phyloP scores from a whole-genome alignment of 2,329 filamentous ascomycete species.

The Pestalotiopsis fici region DNA sequence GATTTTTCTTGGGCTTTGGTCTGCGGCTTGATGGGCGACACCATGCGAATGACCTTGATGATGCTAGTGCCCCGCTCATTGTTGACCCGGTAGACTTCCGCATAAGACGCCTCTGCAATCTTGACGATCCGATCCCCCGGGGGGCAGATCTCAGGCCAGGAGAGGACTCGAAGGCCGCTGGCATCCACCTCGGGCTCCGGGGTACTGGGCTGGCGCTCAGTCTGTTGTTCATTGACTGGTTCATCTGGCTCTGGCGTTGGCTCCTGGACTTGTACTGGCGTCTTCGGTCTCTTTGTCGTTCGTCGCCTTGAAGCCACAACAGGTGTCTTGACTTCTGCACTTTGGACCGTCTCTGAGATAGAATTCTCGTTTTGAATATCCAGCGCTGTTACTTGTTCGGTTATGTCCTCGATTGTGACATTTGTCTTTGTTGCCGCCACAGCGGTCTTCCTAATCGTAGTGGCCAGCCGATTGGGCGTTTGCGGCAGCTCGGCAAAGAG shows the following conservation, averaged over 20 bases:
- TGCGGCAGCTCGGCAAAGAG: constrained; percentile 54
- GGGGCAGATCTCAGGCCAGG: constrained; percentile 61
- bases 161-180: constrained; percentile 41
- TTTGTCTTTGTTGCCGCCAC: constrained; percentile 18
- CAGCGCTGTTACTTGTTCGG: constrained; percentile 29
- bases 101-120: constrained; percentile 68
- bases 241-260: constrained; percentile 12
- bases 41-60: constrained; percentile 64
- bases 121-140: constrained; percentile 56
- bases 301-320: neutral
- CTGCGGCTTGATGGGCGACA: constrained; percentile 58
- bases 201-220: constrained; percentile 6
- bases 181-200: constrained; percentile 14
- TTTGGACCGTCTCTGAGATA: neutral
- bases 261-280: constrained; percentile 12
- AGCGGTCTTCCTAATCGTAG: constrained; percentile 10
- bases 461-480: constrained; percentile 41
- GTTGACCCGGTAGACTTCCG: constrained; percentile 65
- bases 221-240: constrained; percentile 1
- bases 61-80: constrained; percentile 63
- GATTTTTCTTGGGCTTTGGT: constrained; percentile 57
- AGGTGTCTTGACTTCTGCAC: neutral
- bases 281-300: constrained; percentile 8
- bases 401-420: constrained; percentile 30
- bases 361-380: constrained; percentile 24